Conservation (phyloP, 495 filamentous ascomycete genomes). For the Bryoglossum gracile region DNA sequence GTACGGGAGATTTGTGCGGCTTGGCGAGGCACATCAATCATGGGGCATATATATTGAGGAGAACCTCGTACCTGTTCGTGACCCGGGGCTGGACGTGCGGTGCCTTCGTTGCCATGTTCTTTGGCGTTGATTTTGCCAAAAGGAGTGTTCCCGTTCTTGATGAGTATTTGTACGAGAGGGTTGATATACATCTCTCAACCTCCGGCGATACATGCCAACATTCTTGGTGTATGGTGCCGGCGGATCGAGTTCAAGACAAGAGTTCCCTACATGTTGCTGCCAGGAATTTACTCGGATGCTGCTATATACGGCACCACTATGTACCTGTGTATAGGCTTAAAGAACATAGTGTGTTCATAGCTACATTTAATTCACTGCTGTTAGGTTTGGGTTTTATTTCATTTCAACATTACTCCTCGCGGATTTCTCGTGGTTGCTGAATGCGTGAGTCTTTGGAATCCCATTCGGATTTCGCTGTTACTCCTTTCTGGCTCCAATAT, state of each 20-base stretch:
- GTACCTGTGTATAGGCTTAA: no score
- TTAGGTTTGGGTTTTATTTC: no score
- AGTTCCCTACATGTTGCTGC: conserved; percentile 39
- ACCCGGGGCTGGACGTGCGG: conserved; percentile 37
- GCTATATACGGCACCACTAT: no score
- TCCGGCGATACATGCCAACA: neutral
- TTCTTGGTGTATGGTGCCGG: conserved; percentile 32
- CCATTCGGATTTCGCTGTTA: no score
- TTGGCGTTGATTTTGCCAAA: conserved; percentile 38
- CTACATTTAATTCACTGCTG: no score
- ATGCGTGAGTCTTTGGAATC: no score
- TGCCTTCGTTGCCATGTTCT: conserved; percentile 33
- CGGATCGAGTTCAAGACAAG: conserved; percentile 39
- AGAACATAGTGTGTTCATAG: no score
- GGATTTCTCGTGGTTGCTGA: no score
- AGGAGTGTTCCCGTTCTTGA: conserved; percentile 43
- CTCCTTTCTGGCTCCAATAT: no score
- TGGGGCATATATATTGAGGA: conserved; percentile 48
- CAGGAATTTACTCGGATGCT: conserved; percentile 39
- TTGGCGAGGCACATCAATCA: conserved; percentile 55
- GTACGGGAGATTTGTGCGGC: conserved; percentile 43
- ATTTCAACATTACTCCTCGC: no score
- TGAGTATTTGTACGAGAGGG: conserved; percentile 38
- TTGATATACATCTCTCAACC: conserved; percentile 14
- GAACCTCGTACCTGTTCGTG: conserved; percentile 43